Evolutionary conservation across 306 rosid genomes (phyloP), one percentile per base, ranked within the genome.

Genomic region (Delonix regia): DNA sequence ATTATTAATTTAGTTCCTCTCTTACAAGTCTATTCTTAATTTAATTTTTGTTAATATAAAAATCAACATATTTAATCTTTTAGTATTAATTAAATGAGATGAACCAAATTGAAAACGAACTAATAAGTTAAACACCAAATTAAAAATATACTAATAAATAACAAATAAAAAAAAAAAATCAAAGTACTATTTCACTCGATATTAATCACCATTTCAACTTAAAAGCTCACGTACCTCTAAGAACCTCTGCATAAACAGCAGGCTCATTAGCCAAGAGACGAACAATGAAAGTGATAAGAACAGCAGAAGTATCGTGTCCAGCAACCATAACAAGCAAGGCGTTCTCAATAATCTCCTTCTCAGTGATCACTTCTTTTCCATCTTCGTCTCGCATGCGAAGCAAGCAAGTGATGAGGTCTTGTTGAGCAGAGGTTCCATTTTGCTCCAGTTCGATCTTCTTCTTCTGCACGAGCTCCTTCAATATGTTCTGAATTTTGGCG

Each of bases 221-320:
- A 21, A 55, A 22, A 19, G 59, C 13, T 41, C 13, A 41, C 33
- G 60, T 86, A 92, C 97, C 96, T 90, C 86, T 88, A 81, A 90
- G 90, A 81, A 90, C 82, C 22, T 82, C 79, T 57, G 83, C 94
- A 83, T 53, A 80, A 45, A 87, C 79, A 75, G 75, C 30, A 4
- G 96, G 89, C 63, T 92, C 87, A 27, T 73, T 90, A 57, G 87
- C 87, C 12, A 94, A 73, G 65, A 84, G 57, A 55, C 83, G 63
- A 39, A 94, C 5, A 6, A 89, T 76, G 71, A 94, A 92, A 60
- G 97, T 89, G 30, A 92, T 47, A 16, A 90, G 84, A 77, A 88
- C 67, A 33, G 94, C 28, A 14, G 94, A 85, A 51, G 98, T 90
- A 56, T 94, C 98, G 73, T 90, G 51, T 74, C 96, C 96, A 18